A percentile compares a stretch with the other conserved stretches of the same genome.
These are phyloP conservation scores for Nakazawaea wyomingensis DNA, from an alignment of 805 yeast species.

Conservation along the genomic window DNA sequence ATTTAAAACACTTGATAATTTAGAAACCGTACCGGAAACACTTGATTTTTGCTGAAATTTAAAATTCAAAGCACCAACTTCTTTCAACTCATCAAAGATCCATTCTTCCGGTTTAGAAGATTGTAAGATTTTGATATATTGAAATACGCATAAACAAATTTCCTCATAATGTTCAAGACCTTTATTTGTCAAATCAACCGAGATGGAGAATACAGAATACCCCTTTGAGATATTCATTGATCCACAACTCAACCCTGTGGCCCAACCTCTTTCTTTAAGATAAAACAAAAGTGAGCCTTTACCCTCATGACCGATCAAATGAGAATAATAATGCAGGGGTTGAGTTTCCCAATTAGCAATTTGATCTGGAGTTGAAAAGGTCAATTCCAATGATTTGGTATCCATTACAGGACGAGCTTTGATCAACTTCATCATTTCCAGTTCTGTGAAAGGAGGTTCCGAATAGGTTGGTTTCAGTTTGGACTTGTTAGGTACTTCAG, in stretches of 20 bases:
- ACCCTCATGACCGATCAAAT: slow-evolving; percentile 89
- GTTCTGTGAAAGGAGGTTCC: slow-evolving; percentile 41
- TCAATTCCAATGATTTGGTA: slow-evolving; percentile 56
- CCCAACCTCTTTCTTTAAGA: slow-evolving; percentile 74
- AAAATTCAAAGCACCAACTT: slow-evolving; percentile 64
- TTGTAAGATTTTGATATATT: slow-evolving; percentile 62
- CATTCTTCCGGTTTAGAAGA: slow-evolving; percentile 64
- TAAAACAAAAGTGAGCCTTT: slow-evolving; percentile 73
- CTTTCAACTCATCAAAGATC: slow-evolving; percentile 73
- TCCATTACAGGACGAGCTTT: slow-evolving; percentile 83
- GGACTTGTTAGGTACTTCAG: slow-evolving; percentile 50
- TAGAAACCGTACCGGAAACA: slow-evolving; percentile 69
- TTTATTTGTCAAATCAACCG: slow-evolving; percentile 67
- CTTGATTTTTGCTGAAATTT: slow-evolving; percentile 74
- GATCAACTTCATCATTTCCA: slow-evolving; percentile 49
- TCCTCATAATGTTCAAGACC: slow-evolving; percentile 65
- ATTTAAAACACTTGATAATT: slow-evolving; percentile 57
- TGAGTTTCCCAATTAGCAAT: slow-evolving; percentile 58
- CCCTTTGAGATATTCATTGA: slow-evolving; percentile 61
- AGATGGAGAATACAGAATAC: slow-evolving; percentile 60
- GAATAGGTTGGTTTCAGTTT: slow-evolving; percentile 40
- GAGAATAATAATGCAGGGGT: slow-evolving; percentile 70
- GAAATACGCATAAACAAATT: slow-evolving; percentile 57
- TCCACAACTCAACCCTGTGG: slow-evolving; percentile 73
- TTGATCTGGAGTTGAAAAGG: slow-evolving; percentile 75